These are phyloP conservation scores for Penicillium sp. DNA, from an alignment of 2,329 filamentous ascomycete species.

Conservation along the genomic window DNA sequence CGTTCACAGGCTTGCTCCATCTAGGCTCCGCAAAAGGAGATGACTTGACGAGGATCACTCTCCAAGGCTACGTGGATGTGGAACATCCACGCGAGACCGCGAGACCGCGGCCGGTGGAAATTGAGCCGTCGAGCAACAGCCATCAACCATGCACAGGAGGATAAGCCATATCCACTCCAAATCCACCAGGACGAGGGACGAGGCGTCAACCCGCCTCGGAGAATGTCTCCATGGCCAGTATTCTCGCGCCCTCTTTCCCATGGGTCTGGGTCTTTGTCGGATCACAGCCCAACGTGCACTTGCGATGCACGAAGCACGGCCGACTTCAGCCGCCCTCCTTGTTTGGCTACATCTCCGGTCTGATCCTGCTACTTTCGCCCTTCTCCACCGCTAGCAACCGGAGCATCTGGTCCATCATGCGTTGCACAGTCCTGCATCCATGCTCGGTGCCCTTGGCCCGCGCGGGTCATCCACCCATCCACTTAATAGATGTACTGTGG, in stretches of 20 bases:
- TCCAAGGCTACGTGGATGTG: neutral
- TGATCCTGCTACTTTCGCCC: constrained; percentile 6
- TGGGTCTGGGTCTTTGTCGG: constrained; percentile 1
- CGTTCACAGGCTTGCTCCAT: neutral
- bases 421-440: neutral
- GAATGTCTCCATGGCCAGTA: constrained; percentile 1
- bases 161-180: neutral
- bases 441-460: constrained; percentile 4
- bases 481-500: neutral
- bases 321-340: constrained; percentile 12
- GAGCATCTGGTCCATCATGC: neutral
- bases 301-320: constrained; percentile 14
- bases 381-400: neutral
- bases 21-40: constrained; percentile 5
- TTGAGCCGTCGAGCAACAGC: neutral
- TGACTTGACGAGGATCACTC: neutral
- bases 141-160: neutral
- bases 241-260: neutral
- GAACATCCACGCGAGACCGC: neutral
- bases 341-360: constrained; percentile 17
- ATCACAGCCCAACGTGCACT: constrained; percentile 17
- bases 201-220: constrained; percentile 1
- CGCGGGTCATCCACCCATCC: constrained; percentile 1
- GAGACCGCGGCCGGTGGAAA: neutral
- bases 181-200: neutral